phyloP scores from a whole-genome alignment of 2,329 filamentous ascomycete species.

The Amauroascus niger region DNA sequence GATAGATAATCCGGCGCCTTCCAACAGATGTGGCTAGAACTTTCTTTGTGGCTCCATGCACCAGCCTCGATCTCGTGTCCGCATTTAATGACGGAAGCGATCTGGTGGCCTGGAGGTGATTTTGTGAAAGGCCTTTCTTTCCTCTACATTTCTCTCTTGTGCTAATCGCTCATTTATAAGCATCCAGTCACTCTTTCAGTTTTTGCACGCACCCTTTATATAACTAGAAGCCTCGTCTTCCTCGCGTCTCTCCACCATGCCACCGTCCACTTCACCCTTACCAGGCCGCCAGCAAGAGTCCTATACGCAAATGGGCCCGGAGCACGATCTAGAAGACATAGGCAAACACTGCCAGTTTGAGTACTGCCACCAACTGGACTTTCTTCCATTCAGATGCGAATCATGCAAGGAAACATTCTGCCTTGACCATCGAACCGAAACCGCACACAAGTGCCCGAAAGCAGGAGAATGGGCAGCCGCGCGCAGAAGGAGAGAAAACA shows the following conservation, averaged over 20 bases:
- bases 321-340: conserved; percentile 72
- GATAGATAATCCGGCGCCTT: background rate
- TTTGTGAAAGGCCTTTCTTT: background rate
- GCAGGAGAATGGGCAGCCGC: conserved; percentile 52
- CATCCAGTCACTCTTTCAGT: background rate
- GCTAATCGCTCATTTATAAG: background rate
- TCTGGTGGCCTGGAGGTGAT: background rate
- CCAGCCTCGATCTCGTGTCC: background rate
- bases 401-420: conserved; percentile 79
- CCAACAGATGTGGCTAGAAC: conserved; percentile 9
- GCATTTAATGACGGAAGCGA: conserved; percentile 5
- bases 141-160: background rate
- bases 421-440: conserved; percentile 84
- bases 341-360: conserved; percentile 84
- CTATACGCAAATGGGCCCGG: conserved; percentile 36
- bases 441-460: conserved; percentile 59
- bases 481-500: conserved; percentile 33
- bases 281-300: conserved; percentile 19
- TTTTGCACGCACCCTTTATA: background rate
- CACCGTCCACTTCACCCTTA: conserved; percentile 4
- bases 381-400: conserved; percentile 88
- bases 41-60: conserved; percentile 6
- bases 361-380: conserved; percentile 91
- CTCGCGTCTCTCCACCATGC: conserved; percentile 2
- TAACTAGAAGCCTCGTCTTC: background rate